A percentile compares a stretch with the other conserved stretches of the same genome.
Evolutionary conservation across 495 filamentous ascomycete genomes (phyloP).

Genomic region (Evernia prunastri): DNA sequence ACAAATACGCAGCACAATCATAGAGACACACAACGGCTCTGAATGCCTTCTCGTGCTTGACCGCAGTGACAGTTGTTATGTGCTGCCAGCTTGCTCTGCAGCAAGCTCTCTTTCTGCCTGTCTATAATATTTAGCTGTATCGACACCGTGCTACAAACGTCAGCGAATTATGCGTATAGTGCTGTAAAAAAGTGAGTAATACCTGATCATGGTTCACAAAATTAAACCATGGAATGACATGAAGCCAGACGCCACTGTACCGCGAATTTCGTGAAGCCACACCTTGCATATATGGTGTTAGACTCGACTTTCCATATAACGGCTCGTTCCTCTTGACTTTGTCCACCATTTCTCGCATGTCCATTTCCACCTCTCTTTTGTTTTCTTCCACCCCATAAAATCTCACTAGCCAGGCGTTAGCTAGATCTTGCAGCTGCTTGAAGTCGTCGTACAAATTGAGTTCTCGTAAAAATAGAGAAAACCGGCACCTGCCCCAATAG

Average conservation of each 20-base stretch:
- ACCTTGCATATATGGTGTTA: slow-evolving; percentile 86
- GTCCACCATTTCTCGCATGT: slow-evolving; percentile 96
- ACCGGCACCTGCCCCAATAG: slow-evolving; percentile 65
- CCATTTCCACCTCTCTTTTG: slow-evolving; percentile 81
- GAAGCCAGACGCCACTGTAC: slow-evolving; percentile 74
- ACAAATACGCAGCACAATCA: not conserved
- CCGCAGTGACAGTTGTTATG: not conserved
- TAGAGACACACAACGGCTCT: not conserved
- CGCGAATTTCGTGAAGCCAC: slow-evolving; percentile 87
- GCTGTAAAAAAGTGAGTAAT: slow-evolving; percentile 21
- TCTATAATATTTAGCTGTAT: slow-evolving; percentile 96
- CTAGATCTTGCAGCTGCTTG: not conserved
- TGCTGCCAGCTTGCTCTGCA: slow-evolving; percentile 47
- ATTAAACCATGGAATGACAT: slow-evolving; percentile 92
- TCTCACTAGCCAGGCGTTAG: slow-evolving; percentile 49
- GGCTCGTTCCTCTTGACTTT: slow-evolving; percentile 88
- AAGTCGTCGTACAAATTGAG: slow-evolving; percentile 38
- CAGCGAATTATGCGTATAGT: not conserved
- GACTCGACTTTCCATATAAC: slow-evolving; percentile 72
- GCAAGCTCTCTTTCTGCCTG: slow-evolving; percentile 94
- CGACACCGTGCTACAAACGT: slow-evolving; percentile 72
- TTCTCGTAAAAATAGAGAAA: slow-evolving; percentile 74
- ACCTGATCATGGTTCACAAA: slow-evolving; percentile 90
- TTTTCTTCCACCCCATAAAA: slow-evolving; percentile 96
- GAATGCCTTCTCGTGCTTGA: not conserved